A percentile compares a stretch with the other conserved stretches of the same genome.
Evolutionary conservation across 2,329 filamentous ascomycete genomes (phyloP).

Genomic region (Helicocarpus griseus): DNA sequence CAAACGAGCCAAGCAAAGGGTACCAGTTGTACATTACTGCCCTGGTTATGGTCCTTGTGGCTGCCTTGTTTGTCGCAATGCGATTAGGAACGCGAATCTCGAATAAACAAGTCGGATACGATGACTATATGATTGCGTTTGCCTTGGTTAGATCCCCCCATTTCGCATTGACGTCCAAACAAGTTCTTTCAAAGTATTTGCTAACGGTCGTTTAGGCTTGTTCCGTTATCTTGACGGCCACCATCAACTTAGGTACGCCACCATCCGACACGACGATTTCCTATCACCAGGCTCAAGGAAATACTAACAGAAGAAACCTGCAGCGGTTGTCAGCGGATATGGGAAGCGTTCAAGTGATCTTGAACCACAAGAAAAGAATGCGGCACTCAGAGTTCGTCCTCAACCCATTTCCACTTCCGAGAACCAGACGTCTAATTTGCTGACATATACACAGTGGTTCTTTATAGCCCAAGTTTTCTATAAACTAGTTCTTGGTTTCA

Average conservation of each 20-base stretch:
- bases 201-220: background rate
- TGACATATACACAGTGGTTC: slow-evolving; percentile 14
- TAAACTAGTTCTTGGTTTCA: slow-evolving; percentile 27
- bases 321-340: slow-evolving; percentile 14
- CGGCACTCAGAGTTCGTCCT: background rate
- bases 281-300: too few species aligned
- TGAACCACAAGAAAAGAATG: slow-evolving; percentile 2
- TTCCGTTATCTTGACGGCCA: slow-evolving; percentile 2
- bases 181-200: background rate
- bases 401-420: too few species aligned
- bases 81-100: background rate
- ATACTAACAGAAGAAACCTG: background rate
- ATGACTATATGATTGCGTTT: slow-evolving; percentile 1
- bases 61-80: slow-evolving; percentile 1
- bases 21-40: slow-evolving; percentile 5
- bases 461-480: slow-evolving; percentile 27
- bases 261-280: too few species aligned
- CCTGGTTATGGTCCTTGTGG: slow-evolving; percentile 5
- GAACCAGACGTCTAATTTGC: too few species aligned
- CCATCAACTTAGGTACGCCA: slow-evolving; percentile 4
- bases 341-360: slow-evolving; percentile 12
- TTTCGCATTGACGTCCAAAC: too few species aligned
- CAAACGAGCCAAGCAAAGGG: background rate
- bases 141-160: background rate
- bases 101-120: background rate